Conservation (phyloP, 208 protist genomes). For the Crithidia expoeki region DNA sequence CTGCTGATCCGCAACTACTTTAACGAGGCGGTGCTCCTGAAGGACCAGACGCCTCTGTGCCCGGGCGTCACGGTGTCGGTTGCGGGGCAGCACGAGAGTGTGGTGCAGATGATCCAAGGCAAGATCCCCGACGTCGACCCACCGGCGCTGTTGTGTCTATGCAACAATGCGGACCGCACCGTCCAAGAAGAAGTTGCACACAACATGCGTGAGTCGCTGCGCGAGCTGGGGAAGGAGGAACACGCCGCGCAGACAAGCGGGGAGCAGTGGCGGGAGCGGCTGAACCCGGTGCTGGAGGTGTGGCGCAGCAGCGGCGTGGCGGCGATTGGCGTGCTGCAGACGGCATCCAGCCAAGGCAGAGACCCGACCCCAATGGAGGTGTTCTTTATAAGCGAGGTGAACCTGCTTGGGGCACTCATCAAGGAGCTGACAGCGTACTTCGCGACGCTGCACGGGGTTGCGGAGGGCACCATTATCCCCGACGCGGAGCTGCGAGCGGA, state of each 20-base stretch:
- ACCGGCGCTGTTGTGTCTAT: conserved; percentile 88
- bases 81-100: conserved; percentile 51
- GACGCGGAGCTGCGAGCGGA: conserved; percentile 54
- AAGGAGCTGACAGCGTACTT: conserved; percentile 69
- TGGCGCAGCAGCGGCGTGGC: conserved; percentile 71
- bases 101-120: conserved; percentile 59
- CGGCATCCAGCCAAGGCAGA: conserved; percentile 22
- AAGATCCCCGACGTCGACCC: conserved; percentile 77
- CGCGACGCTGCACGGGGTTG: conserved; percentile 62
- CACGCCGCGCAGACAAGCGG: conserved; percentile 22
- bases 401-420: conserved; percentile 68
- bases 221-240: conserved; percentile 53
- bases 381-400: conserved; percentile 93
- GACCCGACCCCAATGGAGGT: conserved; percentile 82
- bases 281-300: conserved; percentile 84
- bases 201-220: conserved; percentile 72
- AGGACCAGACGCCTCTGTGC: conserved; percentile 42
- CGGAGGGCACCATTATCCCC: conserved; percentile 88
- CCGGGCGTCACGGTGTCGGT: conserved; percentile 52
- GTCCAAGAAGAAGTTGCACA: conserved; percentile 84
- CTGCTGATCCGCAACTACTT: conserved; percentile 86
- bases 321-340: conserved; percentile 4
- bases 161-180: conserved; percentile 92
- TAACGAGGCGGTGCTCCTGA: conserved; percentile 58
- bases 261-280: conserved; percentile 76